Conservation (phyloP, 495 filamentous ascomycete species). For the Penicillium angulare region DNA sequence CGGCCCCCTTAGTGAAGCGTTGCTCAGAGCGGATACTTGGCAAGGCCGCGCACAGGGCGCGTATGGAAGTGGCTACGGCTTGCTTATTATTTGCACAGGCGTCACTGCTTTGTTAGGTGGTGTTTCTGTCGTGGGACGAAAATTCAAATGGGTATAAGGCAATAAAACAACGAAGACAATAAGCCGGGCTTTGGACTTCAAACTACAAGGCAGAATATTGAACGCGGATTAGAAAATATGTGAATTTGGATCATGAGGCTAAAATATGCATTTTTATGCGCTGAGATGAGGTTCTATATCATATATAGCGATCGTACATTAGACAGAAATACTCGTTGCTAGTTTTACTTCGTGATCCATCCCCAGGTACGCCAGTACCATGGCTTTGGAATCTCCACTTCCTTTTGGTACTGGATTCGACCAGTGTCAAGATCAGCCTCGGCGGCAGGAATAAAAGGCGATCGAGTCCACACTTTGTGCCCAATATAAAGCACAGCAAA, state of each 20-base stretch:
- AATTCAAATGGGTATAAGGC: constrained; percentile 15
- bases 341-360: constrained; percentile 24
- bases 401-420: constrained; percentile 31
- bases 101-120: constrained; percentile 39
- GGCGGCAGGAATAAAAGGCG: constrained; percentile 25
- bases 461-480: constrained; percentile 46
- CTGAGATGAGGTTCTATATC: background rate
- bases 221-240: background rate
- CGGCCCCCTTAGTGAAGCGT: constrained; percentile 49
- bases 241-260: background rate
- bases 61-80: constrained; percentile 41
- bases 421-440: constrained; percentile 46
- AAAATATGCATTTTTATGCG: background rate
- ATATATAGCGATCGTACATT: background rate
- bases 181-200: too few relatives aligned
- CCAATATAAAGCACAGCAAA: constrained; percentile 51
- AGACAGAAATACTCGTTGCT: too few relatives aligned
- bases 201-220: too few relatives aligned
- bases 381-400: constrained; percentile 22
- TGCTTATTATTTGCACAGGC: constrained; percentile 42
- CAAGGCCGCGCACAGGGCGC: constrained; percentile 14
- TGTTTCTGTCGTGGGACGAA: constrained; percentile 23
- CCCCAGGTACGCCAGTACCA: constrained; percentile 27
- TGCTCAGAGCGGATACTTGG: constrained; percentile 20
- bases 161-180: background rate